Base-by-base conservation (phyloP, 2,329 filamentous ascomycete genomes). In the Ophiostoma pallidulum region DNA sequence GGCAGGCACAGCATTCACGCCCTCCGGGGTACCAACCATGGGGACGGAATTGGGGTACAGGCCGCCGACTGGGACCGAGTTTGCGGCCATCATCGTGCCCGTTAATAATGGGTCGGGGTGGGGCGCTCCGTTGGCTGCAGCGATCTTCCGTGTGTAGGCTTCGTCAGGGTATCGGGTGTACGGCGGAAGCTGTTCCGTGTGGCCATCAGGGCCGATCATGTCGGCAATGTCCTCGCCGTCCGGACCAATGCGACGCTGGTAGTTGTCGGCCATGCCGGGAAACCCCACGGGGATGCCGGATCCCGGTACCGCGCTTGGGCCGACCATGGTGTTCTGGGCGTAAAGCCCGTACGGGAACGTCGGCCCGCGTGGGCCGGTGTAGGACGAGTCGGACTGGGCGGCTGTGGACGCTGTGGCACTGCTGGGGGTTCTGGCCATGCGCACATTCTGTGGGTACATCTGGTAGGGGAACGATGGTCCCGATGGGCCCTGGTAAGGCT, bases 81-180 rank as follows among this genome's bases (percentile, higher is more conserved):
- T 40, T 28, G 43, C 16, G 1, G 31, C 48, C 2, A 22, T 8
- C 26, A 29, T n/a, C 7, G 40, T 14, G 4, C 19, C 35, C 20
- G 14, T 8, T 44, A 44, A 16, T 44, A 44, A 16, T 9, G 46
- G 50, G 16, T 47, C 50, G 4, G 44, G 49, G 38, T 26, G 28
- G 33, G 33, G 47, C 4, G 43, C 36, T 24, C 42, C 57, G 20
- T 58, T 56, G n/a, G 60, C 54, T 18, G 63, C 60, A 16, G 62
- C 56, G 41, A 67, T 63, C 58, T 76, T 88, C 71, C 63, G 76
- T 60, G 60, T 75, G 64, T 66, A 82, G 0, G 70, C 70, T 48
- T 87, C 84, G 45, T 94, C 86, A 3, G 90, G 87, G 64, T 94
- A 96, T 62, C 88, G 76, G 13, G 87, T 86, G 61, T 97, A 97